Percentiles rank a stretch among this genome's conserved stretches.
These are phyloP conservation scores for Aspergillus pseudonomiae DNA, from an alignment of 2,329 filamentous ascomycete species.

Conservation along the genomic window DNA sequence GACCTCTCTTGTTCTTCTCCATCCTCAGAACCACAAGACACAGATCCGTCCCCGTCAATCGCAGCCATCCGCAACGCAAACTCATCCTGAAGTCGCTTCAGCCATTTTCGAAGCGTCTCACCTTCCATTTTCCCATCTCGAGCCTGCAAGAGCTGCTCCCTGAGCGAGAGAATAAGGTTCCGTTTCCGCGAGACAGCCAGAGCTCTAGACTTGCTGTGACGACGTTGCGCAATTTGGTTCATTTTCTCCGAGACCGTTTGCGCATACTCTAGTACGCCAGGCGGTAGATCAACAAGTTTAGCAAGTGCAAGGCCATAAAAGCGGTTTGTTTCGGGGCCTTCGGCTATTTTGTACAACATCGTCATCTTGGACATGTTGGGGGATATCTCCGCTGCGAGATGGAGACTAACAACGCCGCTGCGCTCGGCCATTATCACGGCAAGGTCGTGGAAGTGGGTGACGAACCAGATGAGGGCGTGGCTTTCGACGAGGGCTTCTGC, in stretches of 20 bases:
- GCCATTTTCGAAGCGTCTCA: slow-evolving; percentile 63
- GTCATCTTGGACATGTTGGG: slow-evolving; percentile 65
- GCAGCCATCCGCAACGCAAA: slow-evolving; percentile 73
- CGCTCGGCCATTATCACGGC: slow-evolving; percentile 74
- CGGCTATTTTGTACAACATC: slow-evolving; percentile 83
- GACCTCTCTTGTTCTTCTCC: background rate
- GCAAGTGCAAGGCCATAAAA: slow-evolving; percentile 88
- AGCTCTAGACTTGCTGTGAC: slow-evolving; percentile 61
- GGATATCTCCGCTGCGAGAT: slow-evolving; percentile 72
- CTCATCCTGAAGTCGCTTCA: slow-evolving; percentile 70
- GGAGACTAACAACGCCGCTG: slow-evolving; percentile 78
- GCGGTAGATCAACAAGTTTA: slow-evolving; percentile 71
- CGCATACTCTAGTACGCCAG: slow-evolving; percentile 67
- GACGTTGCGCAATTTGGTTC: slow-evolving; percentile 59
- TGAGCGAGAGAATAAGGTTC: slow-evolving; percentile 72
- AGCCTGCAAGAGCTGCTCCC: slow-evolving; percentile 72
- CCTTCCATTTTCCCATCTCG: slow-evolving; percentile 67
- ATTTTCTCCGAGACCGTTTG: slow-evolving; percentile 67
- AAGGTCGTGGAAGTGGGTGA: slow-evolving; percentile 87
- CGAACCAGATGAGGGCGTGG: slow-evolving; percentile 83
- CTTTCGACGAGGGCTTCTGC: slow-evolving; percentile 84
- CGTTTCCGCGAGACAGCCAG: slow-evolving; percentile 65
- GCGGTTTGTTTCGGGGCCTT: slow-evolving; percentile 69
- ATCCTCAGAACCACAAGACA: slow-evolving; percentile 12
- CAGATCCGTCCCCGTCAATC: slow-evolving; percentile 53